These are phyloP conservation scores for Alisma plantagoaquatica DNA, from an alignment of 106 monocot genomes.

Conservation along the genomic window DNA sequence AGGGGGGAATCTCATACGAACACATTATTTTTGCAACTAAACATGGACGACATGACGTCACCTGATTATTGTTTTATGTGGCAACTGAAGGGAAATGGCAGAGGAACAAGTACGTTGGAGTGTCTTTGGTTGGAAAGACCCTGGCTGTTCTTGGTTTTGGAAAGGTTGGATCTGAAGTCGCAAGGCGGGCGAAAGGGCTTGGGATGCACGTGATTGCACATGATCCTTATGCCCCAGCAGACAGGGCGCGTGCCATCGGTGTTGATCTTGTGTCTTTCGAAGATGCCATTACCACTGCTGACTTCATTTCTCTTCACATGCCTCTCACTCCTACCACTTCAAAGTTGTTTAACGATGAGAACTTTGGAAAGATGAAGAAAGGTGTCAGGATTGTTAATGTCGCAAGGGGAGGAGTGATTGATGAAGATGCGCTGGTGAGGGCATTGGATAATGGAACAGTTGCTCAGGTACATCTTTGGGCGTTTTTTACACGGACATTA, in stretches of 20 bases:
- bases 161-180: conserved; percentile 24
- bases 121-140: conserved; percentile 17
- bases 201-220: conserved; percentile 20
- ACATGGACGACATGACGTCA: too few relatives aligned
- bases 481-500: background rate
- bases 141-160: conserved; percentile 19
- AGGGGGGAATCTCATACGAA: too few relatives aligned
- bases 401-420: conserved; percentile 19
- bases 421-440: conserved; percentile 19
- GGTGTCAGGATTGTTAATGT: conserved; percentile 18
- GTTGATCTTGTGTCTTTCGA: conserved; percentile 16
- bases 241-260: conserved; percentile 20
- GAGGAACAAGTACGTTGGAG: conserved; percentile 17
- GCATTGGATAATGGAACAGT: conserved; percentile 17
- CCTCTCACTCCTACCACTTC: conserved; percentile 19
- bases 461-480: conserved; percentile 10
- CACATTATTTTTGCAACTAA: too few relatives aligned
- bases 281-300: conserved; percentile 11
- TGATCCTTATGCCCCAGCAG: conserved; percentile 20
- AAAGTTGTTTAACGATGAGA: conserved; percentile 14
- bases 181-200: conserved; percentile 15
- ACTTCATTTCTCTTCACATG: conserved; percentile 21
- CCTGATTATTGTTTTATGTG: too few relatives aligned
- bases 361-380: conserved; percentile 13
- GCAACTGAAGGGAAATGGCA: conserved; percentile 24